Conservation (phyloP, 768 basidiomycete species). For the Podaxis mareebaensis region DNA sequence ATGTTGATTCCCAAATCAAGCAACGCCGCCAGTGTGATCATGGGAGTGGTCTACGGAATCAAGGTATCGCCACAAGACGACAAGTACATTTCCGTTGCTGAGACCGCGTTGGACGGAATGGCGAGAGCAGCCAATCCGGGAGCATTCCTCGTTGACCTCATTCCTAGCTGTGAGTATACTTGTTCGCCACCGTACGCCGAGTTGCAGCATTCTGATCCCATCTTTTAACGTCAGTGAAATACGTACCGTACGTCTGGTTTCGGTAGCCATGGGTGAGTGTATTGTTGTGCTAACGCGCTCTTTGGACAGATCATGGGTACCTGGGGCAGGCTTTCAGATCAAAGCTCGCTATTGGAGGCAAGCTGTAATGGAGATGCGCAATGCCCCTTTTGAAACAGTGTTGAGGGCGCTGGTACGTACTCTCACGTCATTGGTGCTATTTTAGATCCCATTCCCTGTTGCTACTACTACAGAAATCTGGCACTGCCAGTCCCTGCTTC, state of each 20-base stretch:
- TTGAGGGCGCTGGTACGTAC: conserved; percentile 37
- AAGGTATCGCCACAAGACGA: conserved; percentile 42
- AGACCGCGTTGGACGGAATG: conserved; percentile 52
- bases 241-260: conserved; percentile 39
- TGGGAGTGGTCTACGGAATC: conserved; percentile 55
- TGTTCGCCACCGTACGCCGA: neutral
- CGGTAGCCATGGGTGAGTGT: no score
- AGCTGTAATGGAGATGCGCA: conserved; percentile 48
- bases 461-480: conserved; percentile 26
- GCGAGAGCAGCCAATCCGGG: conserved; percentile 51
- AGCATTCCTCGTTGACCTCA: conserved; percentile 51
- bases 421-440: neutral
- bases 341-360: conserved; percentile 52
- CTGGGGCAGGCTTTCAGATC: conserved; percentile 50
- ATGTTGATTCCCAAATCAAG: conserved; percentile 25
- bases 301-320: conserved; percentile 43
- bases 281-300: conserved; percentile 1
- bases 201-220: neutral
- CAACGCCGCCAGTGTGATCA: conserved; percentile 51
- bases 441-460: neutral
- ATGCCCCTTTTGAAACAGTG: conserved; percentile 41
- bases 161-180: conserved; percentile 37
- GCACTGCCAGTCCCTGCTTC: conserved; percentile 35
- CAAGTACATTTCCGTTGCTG: conserved; percentile 50
- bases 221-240: conserved; percentile 39